Evolutionary conservation across 805 yeast genomes (phyloP), one percentile per base, ranked within the genome.

Genomic region (Candida gorgasii): DNA sequence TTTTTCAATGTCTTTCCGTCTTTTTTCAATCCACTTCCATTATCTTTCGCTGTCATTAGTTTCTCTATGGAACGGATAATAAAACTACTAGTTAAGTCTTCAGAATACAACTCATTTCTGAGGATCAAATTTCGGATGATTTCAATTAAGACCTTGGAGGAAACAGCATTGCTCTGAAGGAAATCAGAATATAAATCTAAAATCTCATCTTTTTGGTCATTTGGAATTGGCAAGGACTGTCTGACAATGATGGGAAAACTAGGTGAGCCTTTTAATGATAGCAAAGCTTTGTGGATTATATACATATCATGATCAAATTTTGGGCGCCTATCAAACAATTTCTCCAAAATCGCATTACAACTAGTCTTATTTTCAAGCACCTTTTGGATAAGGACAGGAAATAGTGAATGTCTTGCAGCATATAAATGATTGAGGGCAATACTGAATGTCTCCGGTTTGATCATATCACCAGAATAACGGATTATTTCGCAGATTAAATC

Each of bases 81-180:
- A 13, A 48, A 26, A 6, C 13, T 3, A 5, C 24, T 16, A 3
- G 44, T 26, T 2, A 51, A 16, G 1, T 44, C 42, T 9, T 41
- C 34, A 24, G 50, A 50, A 17, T 26, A 9, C 4, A 52, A 23
- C 17, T 34, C 35, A 14, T 46, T 40, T 34, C 50, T 42, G 8
- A 52, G n/a, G 26, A 43, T 27, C n/a, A 48, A n/a, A 22, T 38
- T 45, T 22, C 52, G 34, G 2, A 37, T 8, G 5, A 49, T 17
- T 35, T 49, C 52, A 12, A 49, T 16, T 11, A 48, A n/a, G 7
- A 37, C 38, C 17, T 37, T 46, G 1, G 39, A 27, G 13, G 45
- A 23, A 14, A 15, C 5, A 5, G 4, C 18, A 2, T 29, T 36
- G 8, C 16, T 36, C 4, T 23, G 16, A 8, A 48, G 15, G 18